Conservation (phyloP, 441 rosid genomes). For the Euphorbia celastroides region DNA sequence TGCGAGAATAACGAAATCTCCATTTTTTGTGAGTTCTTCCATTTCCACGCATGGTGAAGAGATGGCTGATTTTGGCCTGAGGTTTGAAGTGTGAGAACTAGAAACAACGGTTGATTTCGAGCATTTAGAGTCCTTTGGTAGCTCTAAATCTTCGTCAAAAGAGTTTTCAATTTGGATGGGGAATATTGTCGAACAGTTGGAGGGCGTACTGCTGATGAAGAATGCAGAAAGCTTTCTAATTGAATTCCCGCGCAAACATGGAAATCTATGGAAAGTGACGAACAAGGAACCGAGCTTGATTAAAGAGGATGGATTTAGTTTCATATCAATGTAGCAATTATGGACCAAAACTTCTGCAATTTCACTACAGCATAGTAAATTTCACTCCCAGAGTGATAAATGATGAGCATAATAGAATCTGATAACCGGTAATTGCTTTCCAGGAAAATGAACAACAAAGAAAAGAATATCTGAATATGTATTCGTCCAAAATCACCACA, state of each 20-base stretch:
- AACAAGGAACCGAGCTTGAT: slow-evolving; percentile 5
- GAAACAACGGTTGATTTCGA: slow-evolving; percentile 12
- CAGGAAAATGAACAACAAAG: background rate
- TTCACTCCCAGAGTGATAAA: background rate
- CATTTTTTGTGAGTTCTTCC: slow-evolving; percentile 15
- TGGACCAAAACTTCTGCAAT: background rate
- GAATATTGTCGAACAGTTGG: slow-evolving; percentile 65
- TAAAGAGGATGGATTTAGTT: slow-evolving; percentile 26
- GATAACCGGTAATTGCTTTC: background rate
- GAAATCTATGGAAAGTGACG: slow-evolving; percentile 1
- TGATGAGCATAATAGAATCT: background rate
- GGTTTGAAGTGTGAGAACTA: slow-evolving; percentile 16
- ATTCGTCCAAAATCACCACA: background rate
- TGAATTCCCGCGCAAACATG: background rate
- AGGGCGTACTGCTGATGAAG: background rate
- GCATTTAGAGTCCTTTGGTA: slow-evolving; percentile 22
- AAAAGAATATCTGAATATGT: background rate
- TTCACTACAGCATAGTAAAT: background rate
- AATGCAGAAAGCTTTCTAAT: background rate
- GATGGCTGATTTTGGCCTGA: slow-evolving; percentile 31
- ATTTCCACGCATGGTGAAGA: slow-evolving; percentile 23
- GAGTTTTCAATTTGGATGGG: slow-evolving; percentile 21
- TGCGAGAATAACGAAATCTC: slow-evolving; percentile 30
- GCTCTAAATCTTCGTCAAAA: slow-evolving; percentile 11
- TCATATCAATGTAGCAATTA: slow-evolving; percentile 8